Percentiles rank a stretch among this genome's conserved stretches.
Conservation (phyloP, 106 monocot genomes). For the Allium fistulosum region DNA sequence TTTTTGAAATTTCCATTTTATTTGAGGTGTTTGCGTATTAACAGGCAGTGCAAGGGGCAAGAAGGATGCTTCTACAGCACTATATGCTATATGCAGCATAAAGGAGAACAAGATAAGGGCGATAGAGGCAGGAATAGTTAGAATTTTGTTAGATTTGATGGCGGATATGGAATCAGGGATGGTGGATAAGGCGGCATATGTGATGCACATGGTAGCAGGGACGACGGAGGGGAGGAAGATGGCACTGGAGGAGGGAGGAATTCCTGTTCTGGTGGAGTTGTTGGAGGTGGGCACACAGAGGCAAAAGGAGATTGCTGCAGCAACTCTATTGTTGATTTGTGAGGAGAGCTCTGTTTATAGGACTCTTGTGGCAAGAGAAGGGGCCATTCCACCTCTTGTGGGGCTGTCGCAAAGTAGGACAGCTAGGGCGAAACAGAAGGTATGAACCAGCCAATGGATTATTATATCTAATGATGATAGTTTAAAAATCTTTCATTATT, state of each 20-base stretch:
- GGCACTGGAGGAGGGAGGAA: conserved; percentile 44
- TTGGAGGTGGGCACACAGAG: conserved; percentile 33
- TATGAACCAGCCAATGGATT: not conserved
- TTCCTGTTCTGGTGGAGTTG: conserved; percentile 54
- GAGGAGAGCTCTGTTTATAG: conserved; percentile 20
- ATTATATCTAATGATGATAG: not conserved
- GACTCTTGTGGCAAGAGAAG: conserved; percentile 21
- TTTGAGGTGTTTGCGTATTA: too few relatives aligned
- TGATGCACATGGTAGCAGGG: conserved; percentile 28
- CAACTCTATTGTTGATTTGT: conserved; percentile 26
- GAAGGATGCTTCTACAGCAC: conserved; percentile 84
- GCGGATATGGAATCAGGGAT: conserved; percentile 67
- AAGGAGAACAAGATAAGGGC: conserved; percentile 64
- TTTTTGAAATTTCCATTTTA: too few relatives aligned
- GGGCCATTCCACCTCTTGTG: conserved; percentile 44
- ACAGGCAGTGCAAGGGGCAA: conserved; percentile 18
- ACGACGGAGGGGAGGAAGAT: conserved; percentile 26
- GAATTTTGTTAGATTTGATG: conserved; percentile 71
- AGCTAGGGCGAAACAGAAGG: conserved; percentile 25
- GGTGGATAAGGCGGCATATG: conserved; percentile 77
- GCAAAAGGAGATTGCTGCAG: conserved; percentile 36
- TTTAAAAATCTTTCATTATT: not conserved
- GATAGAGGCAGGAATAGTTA: conserved; percentile 49
- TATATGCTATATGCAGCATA: conserved; percentile 48
- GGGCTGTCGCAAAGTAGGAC: conserved; percentile 37